Base-by-base conservation (phyloP, 345 rosid genomes). In the Rhizophora mangle region DNA sequence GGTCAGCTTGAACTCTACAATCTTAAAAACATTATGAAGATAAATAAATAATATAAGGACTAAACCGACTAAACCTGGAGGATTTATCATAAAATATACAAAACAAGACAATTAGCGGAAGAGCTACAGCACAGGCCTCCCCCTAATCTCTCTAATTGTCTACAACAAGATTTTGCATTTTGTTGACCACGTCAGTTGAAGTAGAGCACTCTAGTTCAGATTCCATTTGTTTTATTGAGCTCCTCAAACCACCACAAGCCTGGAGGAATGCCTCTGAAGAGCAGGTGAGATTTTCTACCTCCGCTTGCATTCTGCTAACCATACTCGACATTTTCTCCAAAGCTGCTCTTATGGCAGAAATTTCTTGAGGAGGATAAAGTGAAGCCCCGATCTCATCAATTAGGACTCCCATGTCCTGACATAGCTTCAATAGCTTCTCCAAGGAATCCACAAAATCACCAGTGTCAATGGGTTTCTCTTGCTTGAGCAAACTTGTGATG, bases 291-390 rank as follows among this genome's bases (percentile, higher is more conserved):
- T 78, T 31, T 36, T 77, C 78, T 22, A 89, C 83, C 74, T 84
- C 92, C 6, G 51, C 57, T 79, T 76, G 82, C 9, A 86, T 29
- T 72, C 77, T 84, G 47, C 58, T 61, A 5, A 76, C 68, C 15
- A 68, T 64, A 21, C 70, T 74, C 0, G 77, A 73, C 43, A 94
- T 75, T 62, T 82, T 79, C 73, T 71, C 82, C 59, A 75, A 72
- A 18, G 86, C 79, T 8, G 65, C 78, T 63, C 49, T 78, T 79
- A 89, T 88, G 16, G 80, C 82, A 15, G 72, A 57, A 26, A 82
- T 6, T 80, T 94, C 99, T 68, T 91, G 96, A 0, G 97, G 96
- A 0, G 99, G 97, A 71, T 94, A 91, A 63, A 94, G 88, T 56
- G 85, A 89, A 62, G 93, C 95, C 59, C 96, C 96, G 6, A 91